A percentile compares a stretch with the other conserved stretches of the same genome.
phyloP scores from a whole-genome alignment of 768 basidiomycete species.

The Leccinum incarnatum region DNA sequence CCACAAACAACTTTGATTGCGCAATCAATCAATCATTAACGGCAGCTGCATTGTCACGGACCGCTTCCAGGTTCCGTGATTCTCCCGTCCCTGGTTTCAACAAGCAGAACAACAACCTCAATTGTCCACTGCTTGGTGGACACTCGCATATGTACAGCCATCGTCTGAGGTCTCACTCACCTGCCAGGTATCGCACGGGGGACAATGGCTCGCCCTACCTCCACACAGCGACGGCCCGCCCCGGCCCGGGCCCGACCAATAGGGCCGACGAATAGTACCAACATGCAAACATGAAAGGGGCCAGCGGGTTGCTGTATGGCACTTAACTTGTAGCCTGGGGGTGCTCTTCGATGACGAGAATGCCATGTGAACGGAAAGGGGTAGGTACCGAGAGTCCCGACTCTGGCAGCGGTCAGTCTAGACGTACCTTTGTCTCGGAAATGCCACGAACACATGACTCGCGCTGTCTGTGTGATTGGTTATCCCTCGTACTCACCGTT shows the following conservation, averaged over 20 bases:
- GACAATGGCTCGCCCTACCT: background rate
- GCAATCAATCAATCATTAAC: conserved; percentile 27
- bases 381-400: background rate
- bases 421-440: background rate
- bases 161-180: background rate
- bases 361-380: background rate
- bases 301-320: background rate
- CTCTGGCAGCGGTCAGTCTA: background rate
- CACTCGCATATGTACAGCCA: background rate
- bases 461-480: background rate
- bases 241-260: background rate
- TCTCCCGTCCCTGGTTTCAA: background rate
- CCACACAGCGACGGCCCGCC: background rate
- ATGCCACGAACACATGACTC: background rate
- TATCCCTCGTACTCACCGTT: background rate
- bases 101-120: background rate
- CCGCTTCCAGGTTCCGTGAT: background rate
- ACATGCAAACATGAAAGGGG: background rate
- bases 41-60: background rate
- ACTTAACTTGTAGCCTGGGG: background rate
- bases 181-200: background rate
- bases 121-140: conserved; percentile 5
- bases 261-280: background rate
- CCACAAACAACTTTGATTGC: conserved; percentile 26
- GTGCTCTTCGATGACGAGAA: background rate